Evolutionary conservation across 345 rosid species (phyloP).

Genomic region (Leavenworthia alabamica): DNA sequence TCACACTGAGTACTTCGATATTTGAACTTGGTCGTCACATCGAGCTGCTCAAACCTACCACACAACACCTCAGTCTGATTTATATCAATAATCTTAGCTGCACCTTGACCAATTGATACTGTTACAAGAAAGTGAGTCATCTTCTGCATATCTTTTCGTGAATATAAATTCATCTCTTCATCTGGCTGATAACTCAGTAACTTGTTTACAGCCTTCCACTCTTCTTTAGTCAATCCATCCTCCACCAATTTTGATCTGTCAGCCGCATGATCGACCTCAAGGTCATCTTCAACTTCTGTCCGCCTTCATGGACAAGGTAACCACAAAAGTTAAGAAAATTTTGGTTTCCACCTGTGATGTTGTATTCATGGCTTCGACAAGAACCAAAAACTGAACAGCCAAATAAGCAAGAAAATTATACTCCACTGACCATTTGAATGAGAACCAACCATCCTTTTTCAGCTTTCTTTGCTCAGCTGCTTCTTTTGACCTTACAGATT

Average conservation of each 20-base stretch:
- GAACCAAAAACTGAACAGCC: not conserved
- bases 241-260: conserved; percentile 45
- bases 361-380: not conserved
- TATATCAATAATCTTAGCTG: conserved; percentile 69
- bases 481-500: conserved; percentile 84
- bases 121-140: conserved; percentile 70
- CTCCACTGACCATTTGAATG: conserved; percentile 67
- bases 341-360: not conserved
- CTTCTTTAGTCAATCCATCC: conserved; percentile 83
- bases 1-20: conserved; percentile 69
- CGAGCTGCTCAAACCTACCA: conserved; percentile 90
- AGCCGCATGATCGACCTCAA: conserved; percentile 36
- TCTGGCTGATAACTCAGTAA: conserved; percentile 85
- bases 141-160: conserved; percentile 81
- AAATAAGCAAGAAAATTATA: conserved; percentile 8
- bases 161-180: conserved; percentile 52
- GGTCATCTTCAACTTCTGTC: conserved; percentile 48
- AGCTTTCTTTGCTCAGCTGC: conserved; percentile 81
- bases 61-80: conserved; percentile 71
- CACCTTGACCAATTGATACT: conserved; percentile 75
- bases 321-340: conserved; percentile 14
- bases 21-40: conserved; percentile 72
- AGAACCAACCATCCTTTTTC: conserved; percentile 80
- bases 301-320: conserved; percentile 43
- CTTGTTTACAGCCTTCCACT: conserved; percentile 91